A percentile compares a stretch with the other conserved stretches of the same genome.
These are phyloP conservation scores for Cordyceps fumosorosea DNA, from an alignment of 2,329 filamentous ascomycete genomes.

Conservation along the genomic window DNA sequence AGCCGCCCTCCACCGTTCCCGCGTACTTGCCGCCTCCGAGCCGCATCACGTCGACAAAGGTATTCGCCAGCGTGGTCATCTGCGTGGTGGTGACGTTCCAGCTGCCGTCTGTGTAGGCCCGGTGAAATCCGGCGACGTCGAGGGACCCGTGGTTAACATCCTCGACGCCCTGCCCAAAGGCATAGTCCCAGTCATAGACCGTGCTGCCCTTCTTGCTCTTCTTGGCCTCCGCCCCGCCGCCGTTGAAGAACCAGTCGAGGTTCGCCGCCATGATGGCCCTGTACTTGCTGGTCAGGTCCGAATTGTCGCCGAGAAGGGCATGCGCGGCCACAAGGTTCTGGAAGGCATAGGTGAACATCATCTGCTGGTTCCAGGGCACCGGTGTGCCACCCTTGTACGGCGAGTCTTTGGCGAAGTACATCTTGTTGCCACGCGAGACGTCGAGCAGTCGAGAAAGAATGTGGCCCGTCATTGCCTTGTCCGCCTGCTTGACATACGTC, in stretches of 20 bases:
- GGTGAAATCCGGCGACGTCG: not conserved
- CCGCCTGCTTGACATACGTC: not conserved
- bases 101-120: not conserved
- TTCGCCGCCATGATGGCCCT: not conserved
- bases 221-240: not conserved
- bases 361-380: conserved; percentile 1
- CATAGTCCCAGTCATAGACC: not conserved
- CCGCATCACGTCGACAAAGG: not conserved
- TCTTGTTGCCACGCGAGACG: not conserved
- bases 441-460: conserved; percentile 2
- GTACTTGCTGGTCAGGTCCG: not conserved
- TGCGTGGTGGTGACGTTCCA: not conserved
- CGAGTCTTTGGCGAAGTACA: conserved; percentile 2
- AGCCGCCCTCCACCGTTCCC: not conserved
- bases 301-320: not conserved
- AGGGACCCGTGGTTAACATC: not conserved
- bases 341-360: conserved; percentile 4
- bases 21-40: not conserved
- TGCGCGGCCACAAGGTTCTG: not conserved
- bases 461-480: not conserved
- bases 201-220: not conserved
- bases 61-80: not conserved
- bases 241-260: not conserved
- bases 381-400: not conserved
- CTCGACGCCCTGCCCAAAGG: not conserved